Base-by-base conservation (phyloP, 2,329 filamentous ascomycete genomes). In the Ophiocordyceps camponoti-floridani region DNA sequence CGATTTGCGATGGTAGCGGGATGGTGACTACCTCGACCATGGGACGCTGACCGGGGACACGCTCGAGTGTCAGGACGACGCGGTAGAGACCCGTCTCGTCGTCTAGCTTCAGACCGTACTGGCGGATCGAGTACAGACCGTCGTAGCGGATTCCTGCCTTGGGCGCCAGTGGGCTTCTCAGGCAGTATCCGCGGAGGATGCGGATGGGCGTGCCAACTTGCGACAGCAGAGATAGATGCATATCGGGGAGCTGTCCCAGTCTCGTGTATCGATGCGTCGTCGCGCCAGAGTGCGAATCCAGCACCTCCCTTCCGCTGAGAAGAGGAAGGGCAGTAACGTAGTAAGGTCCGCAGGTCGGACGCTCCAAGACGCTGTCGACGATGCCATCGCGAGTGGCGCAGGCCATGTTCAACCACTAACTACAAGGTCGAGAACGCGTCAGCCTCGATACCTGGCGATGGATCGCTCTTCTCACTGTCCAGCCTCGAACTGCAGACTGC, bases 321-420 rank as follows among this genome's bases (percentile, higher is more conserved):
- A 77, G 59, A 0, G 72, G 69, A n/a, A 77, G 55, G 1, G 67
- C 63, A 2, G 63, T 58, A 42, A 66, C 57, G 9, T 65, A 64
- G 47, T 71, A 71, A 35, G 58, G 58, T 7, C 67, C 66, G 46
- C 60, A 66, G 10, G 69, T 70, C 0, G 68, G 61, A 13, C 50
- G 63, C 49, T 73, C 68, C 3, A 56, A 49, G 12, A 62, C 61
- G 44, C 58, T 64, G 8, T 58, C 61, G 9, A 74, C 64, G 16
- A 77, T 70, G 18, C 73, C 72, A 50, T 77, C 73, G 27, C 70
- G 65, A 47, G 69, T 61, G 2, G 71, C 73, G 50, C 72, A 75
- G 33, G 69, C 66, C 30, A 75, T 59, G 44, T 73, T 72, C 16
- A 73, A 54, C 71, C 73, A 77, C 73, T 70, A 78, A 45, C 73